These are phyloP conservation scores for Sordaria brevicollis DNA, from an alignment of 495 filamentous ascomycete species.

Conservation along the genomic window DNA sequence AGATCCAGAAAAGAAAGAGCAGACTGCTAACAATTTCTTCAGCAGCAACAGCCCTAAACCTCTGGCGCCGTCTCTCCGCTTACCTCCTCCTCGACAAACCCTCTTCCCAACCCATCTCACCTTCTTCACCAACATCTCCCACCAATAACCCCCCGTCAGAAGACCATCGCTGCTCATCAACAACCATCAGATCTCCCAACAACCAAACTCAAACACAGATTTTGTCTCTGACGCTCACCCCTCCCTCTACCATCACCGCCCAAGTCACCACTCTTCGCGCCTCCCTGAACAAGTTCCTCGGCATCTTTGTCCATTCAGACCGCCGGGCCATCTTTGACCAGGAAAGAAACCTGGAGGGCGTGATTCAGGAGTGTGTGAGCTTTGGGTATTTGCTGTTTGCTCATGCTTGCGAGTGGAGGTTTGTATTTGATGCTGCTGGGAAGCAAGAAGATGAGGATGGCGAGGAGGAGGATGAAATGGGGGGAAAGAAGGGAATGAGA, in stretches of 20 bases:
- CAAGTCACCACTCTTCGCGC: constrained; percentile 17
- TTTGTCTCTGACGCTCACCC: constrained; percentile 15
- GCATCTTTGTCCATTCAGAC: constrained; percentile 16
- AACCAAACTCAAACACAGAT: constrained; percentile 1
- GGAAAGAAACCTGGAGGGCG: constrained; percentile 21
- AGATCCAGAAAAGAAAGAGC: neutral
- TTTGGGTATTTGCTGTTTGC: constrained; percentile 27
- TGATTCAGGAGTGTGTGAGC: constrained; percentile 21
- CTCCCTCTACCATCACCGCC: constrained; percentile 14
- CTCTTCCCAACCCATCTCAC: neutral
- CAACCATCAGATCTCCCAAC: neutral
- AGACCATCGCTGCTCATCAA: neutral
- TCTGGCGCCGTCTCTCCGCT: constrained; percentile 26
- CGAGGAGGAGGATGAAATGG: neutral
- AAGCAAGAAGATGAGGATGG: too few relatives aligned
- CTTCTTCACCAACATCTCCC: neutral
- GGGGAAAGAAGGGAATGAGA: neutral
- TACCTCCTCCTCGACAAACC: constrained; percentile 17
- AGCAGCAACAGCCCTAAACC: constrained; percentile 21
- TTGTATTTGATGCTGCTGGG: neutral
- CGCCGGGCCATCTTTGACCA: constrained; percentile 20
- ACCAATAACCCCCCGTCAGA: neutral
- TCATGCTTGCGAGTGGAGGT: constrained; percentile 20
- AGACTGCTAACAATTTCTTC: neutral
- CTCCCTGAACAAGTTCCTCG: constrained; percentile 20